Conservation (phyloP, 139 green algal species). For the Chlamydomonas sphaeroides region DNA sequence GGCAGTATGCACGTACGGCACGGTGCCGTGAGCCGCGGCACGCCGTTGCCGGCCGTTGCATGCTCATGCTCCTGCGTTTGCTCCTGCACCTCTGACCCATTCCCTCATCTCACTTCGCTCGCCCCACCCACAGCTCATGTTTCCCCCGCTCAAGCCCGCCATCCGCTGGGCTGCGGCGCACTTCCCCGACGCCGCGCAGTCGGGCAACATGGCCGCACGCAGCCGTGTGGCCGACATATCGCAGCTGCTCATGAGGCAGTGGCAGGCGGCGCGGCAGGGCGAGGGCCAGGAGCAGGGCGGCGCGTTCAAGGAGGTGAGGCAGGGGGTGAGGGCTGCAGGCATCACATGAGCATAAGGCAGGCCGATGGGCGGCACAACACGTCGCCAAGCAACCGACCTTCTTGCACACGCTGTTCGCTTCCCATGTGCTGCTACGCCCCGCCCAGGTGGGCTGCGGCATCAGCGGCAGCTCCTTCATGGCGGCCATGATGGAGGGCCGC, state of each 20-base stretch:
- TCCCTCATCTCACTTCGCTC: neutral
- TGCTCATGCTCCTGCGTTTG: neutral
- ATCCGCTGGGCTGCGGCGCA: neutral
- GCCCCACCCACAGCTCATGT: neutral
- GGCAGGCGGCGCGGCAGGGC: neutral
- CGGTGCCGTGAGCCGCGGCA: too few species aligned
- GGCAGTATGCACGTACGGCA: too few species aligned
- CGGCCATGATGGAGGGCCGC: neutral
- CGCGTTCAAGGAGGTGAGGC: neutral
- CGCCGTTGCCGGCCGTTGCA: neutral
- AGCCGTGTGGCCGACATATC: neutral
- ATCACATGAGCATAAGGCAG: too few species aligned
- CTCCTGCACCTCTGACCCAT: neutral
- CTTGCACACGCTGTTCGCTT: too few species aligned
- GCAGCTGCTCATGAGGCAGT: neutral
- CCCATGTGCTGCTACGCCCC: too few species aligned
- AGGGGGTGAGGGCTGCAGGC: too few species aligned
- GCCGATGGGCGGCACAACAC: too few species aligned
- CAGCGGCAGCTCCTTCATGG: neutral
- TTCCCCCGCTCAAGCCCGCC: neutral
- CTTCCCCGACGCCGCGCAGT: neutral
- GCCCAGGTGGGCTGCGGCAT: neutral
- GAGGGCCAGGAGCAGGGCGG: neutral
- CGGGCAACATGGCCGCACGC: neutral
- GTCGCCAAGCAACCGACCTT: too few species aligned